Evolutionary conservation across 768 basidiomycete genomes (phyloP).

Genomic region (Inosperma sp.): DNA sequence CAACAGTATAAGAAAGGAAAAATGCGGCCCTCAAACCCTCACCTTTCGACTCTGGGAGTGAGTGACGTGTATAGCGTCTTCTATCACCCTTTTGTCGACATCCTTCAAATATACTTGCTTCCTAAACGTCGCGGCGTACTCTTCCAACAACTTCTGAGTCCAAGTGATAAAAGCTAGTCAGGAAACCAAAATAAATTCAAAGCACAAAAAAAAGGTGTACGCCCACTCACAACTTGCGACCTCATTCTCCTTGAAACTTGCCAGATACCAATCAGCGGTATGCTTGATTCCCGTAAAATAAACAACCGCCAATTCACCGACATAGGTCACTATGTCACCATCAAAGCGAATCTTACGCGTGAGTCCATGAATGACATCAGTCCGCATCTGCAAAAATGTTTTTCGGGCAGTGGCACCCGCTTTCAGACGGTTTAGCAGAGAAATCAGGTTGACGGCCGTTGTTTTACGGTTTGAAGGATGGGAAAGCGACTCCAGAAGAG

Average conservation of each 20-base stretch:
- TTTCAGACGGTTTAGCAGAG: conserved; percentile 68
- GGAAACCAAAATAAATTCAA: not conserved
- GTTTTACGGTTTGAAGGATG: conserved; percentile 75
- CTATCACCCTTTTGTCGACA: conserved; percentile 60
- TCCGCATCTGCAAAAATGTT: conserved; percentile 77
- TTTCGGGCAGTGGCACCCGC: conserved; percentile 74
- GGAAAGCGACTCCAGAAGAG: conserved; percentile 71
- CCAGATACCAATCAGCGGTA: conserved; percentile 96
- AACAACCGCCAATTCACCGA: conserved; percentile 83
- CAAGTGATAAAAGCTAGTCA: conserved; percentile 85
- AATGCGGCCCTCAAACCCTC: not conserved
- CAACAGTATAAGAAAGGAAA: not conserved
- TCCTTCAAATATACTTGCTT: conserved; percentile 90
- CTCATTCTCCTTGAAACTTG: conserved; percentile 93
- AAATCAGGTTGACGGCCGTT: conserved; percentile 62
- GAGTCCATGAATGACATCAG: conserved; percentile 66
- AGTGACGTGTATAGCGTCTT: conserved; percentile 76
- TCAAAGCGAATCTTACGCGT: conserved; percentile 88
- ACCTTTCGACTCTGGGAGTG: conserved; percentile 83
- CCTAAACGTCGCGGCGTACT: conserved; percentile 79
- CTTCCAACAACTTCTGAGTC: conserved; percentile 82
- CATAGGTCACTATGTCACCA: conserved; percentile 79
- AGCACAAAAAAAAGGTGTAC: not conserved
- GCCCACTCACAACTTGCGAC: conserved; percentile 84
- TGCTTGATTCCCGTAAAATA: conserved; percentile 95